Evolutionary conservation across 768 basidiomycete genomes (phyloP).

Genomic region (Auriculariales sp.): DNA sequence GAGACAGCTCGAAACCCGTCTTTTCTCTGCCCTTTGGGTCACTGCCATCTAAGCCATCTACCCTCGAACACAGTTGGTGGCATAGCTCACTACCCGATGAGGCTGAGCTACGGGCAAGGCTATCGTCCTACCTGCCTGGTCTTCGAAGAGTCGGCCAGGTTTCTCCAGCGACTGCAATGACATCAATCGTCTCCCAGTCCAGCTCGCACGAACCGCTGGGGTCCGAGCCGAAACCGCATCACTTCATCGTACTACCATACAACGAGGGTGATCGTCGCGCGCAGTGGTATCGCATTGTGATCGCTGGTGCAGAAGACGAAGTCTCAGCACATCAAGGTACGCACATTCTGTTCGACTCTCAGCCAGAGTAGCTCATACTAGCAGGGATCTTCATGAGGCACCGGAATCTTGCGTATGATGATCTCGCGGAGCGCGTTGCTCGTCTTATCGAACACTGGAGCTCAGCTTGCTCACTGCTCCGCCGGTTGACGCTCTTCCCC

Average conservation of each 20-base stretch:
- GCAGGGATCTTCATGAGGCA: conserved; percentile 36
- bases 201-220: conserved; percentile 3
- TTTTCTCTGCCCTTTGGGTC: neutral
- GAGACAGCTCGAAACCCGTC: neutral
- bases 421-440: conserved; percentile 30
- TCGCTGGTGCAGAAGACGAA: conserved; percentile 37
- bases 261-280: conserved; percentile 26
- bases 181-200: conserved; percentile 12
- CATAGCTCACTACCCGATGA: neutral
- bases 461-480: too few relatives aligned
- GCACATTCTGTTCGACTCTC: too few relatives aligned
- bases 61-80: conserved; percentile 8
- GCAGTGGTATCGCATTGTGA: conserved; percentile 36
- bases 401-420: conserved; percentile 37
- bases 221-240: conserved; percentile 13
- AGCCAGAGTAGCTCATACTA: too few relatives aligned
- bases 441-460: conserved; percentile 14
- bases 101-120: conserved; percentile 7
- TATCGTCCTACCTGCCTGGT: neutral
- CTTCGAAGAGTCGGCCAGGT: conserved; percentile 9
- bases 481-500: too few relatives aligned
- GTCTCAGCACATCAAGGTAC: conserved; percentile 41
- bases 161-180: conserved; percentile 6
- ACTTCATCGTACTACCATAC: conserved; percentile 39
- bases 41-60: neutral